Percentiles rank a stretch among this genome's conserved stretches.
These are phyloP conservation scores for Ustilago lituana DNA, from an alignment of 1,284 basidiomycete species.

Conservation along the genomic window DNA sequence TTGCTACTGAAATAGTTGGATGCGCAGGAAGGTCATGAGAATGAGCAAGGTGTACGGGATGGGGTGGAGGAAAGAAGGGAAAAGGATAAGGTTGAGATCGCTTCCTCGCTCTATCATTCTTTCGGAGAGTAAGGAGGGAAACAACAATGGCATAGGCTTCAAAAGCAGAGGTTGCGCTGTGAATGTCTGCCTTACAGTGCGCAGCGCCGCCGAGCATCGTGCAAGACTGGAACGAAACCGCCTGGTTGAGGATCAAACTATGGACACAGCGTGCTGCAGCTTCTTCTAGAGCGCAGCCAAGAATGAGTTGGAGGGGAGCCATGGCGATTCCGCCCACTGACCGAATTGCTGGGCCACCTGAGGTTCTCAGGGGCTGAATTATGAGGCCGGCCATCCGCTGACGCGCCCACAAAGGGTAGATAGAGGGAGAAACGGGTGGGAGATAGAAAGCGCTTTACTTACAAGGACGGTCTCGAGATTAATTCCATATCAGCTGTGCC, in stretches of 20 bases:
- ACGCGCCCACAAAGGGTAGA: conserved; percentile 13
- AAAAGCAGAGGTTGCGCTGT: too few relatives aligned
- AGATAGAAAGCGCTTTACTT: conserved; percentile 15
- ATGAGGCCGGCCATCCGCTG: neutral
- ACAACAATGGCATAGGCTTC: neutral
- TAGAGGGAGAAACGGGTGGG: conserved; percentile 4
- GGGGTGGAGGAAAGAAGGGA: neutral
- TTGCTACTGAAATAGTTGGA: conserved; percentile 3
- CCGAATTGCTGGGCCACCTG: conserved; percentile 34
- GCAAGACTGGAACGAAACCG: too few relatives aligned
- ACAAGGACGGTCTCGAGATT: conserved; percentile 24
- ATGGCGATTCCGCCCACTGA: conserved; percentile 14
- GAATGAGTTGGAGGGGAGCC: neutral
- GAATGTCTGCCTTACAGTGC: too few relatives aligned
- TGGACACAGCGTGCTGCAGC: neutral
- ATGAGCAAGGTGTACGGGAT: neutral
- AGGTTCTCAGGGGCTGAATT: neutral
- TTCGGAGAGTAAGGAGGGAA: too few relatives aligned
- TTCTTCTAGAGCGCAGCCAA: neutral
- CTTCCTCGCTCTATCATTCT: conserved; percentile 8
- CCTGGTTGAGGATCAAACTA: neutral
- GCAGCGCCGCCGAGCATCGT: neutral
- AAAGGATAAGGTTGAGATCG: neutral
- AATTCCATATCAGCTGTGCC: conserved; percentile 34
- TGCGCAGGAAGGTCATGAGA: neutral